A percentile compares a stretch with the other conserved stretches of the same genome.
Evolutionary conservation across 441 rosid genomes (phyloP).

Genomic region (Populus hybrid): DNA sequence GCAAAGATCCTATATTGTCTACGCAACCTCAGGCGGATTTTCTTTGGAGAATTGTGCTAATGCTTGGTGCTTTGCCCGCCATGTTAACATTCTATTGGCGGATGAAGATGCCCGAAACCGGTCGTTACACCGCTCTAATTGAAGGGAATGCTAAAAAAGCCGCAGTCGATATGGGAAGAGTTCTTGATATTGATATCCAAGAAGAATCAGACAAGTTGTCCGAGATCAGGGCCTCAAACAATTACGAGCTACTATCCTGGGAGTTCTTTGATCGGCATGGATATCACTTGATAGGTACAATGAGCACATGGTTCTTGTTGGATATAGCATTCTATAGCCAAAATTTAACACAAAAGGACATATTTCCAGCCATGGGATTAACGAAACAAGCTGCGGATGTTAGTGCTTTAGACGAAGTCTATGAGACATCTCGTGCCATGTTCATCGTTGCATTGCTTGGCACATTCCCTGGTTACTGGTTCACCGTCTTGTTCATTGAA

Average conservation of each 20-base stretch:
- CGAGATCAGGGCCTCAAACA: constrained; percentile 33
- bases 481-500: constrained; percentile 45
- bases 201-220: constrained; percentile 31
- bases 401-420: constrained; percentile 41
- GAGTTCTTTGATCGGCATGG: constrained; percentile 45
- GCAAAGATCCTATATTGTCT: constrained; percentile 5
- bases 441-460: constrained; percentile 40
- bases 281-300: constrained; percentile 43
- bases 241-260: constrained; percentile 28
- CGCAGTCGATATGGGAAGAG: constrained; percentile 42
- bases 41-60: constrained; percentile 50
- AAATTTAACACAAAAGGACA: constrained; percentile 51
- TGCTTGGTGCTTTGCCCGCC: constrained; percentile 59
- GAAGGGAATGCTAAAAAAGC: constrained; percentile 55
- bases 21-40: constrained; percentile 44
- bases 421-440: constrained; percentile 43
- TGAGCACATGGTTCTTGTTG: constrained; percentile 51
- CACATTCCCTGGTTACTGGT: constrained; percentile 62
- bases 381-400: background rate
- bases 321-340: constrained; percentile 60
- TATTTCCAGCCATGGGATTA: constrained; percentile 40
- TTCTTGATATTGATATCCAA: constrained; percentile 40
- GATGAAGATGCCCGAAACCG: constrained; percentile 66
- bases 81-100: constrained; percentile 49
- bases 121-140: constrained; percentile 49